A percentile compares a stretch with the other conserved stretches of the same genome.
These are phyloP conservation scores for Crataegus laevigata DNA, from an alignment of 306 rosid species.

Conservation along the genomic window DNA sequence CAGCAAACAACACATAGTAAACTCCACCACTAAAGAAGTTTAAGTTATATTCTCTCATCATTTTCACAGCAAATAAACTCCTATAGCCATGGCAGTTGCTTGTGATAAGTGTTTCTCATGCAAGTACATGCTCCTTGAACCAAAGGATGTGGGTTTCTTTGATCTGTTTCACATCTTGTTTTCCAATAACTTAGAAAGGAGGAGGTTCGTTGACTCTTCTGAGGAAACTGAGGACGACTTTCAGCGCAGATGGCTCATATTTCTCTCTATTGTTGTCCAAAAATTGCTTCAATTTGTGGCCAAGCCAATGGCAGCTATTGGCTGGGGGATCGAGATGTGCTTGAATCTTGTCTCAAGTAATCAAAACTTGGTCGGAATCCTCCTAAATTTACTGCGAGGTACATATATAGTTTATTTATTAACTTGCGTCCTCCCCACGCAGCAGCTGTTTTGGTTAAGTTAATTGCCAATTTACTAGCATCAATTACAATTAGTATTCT, in stretches of 20 bases:
- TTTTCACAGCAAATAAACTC: neutral
- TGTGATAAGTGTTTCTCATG: constrained; percentile 40
- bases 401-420: neutral
- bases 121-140: constrained; percentile 49
- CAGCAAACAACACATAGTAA: neutral
- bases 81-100: neutral
- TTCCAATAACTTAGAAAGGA: constrained; percentile 26
- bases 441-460: neutral
- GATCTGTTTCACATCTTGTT: constrained; percentile 41
- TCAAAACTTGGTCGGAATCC: constrained; percentile 17
- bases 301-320: constrained; percentile 37
- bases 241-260: constrained; percentile 44
- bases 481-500: too few species aligned
- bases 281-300: constrained; percentile 26
- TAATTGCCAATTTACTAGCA: neutral
- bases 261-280: constrained; percentile 44
- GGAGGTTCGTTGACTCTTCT: constrained; percentile 36
- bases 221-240: constrained; percentile 23
- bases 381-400: constrained; percentile 41
- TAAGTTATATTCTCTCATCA: neutral
- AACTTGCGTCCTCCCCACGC: neutral
- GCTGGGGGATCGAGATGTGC: constrained; percentile 31
- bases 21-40: neutral
- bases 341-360: constrained; percentile 43
- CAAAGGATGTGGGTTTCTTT: constrained; percentile 38